These are phyloP conservation scores for Chalaropsis ovoidea DNA, from an alignment of 2,329 filamentous ascomycete species.

Conservation along the genomic window DNA sequence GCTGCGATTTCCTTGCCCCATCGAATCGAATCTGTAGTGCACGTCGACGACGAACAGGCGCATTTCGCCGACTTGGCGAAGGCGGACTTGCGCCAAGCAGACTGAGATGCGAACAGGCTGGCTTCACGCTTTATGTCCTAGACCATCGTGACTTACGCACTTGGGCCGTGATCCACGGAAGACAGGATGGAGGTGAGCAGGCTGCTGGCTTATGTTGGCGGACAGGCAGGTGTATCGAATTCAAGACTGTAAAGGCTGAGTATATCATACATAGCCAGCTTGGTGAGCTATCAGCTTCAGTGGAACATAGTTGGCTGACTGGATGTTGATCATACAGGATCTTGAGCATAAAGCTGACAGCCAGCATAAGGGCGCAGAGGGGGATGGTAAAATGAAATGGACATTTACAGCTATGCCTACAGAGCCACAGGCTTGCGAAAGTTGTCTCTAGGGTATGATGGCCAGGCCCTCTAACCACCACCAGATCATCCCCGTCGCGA, in stretches of 20 bases:
- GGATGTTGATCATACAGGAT: not conserved
- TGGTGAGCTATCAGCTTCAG: not conserved
- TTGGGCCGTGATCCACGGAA: not conserved
- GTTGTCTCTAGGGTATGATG: not conserved
- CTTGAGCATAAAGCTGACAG: not conserved
- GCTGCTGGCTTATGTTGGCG: too few relatives aligned
- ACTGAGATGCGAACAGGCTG: too few relatives aligned
- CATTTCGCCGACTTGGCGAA: too few relatives aligned
- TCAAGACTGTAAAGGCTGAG: not conserved
- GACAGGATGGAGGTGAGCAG: too few relatives aligned
- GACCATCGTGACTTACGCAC: not conserved
- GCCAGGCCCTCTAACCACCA: not conserved
- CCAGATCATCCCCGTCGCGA: not conserved
- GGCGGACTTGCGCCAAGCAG: too few relatives aligned
- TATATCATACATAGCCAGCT: not conserved
- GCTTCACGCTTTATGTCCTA: not conserved
- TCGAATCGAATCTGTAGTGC: too few relatives aligned
- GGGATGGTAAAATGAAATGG: too few relatives aligned
- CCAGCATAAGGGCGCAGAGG: not conserved
- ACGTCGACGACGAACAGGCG: too few relatives aligned
- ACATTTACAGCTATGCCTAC: too few relatives aligned
- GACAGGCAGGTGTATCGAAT: too few relatives aligned
- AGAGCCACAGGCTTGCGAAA: not conserved
- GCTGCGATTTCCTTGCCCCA: not conserved
- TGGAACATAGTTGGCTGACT: not conserved